Evolutionary conservation across 1,284 basidiomycete species (phyloP).

Genomic region (Ganoderma boninense): DNA sequence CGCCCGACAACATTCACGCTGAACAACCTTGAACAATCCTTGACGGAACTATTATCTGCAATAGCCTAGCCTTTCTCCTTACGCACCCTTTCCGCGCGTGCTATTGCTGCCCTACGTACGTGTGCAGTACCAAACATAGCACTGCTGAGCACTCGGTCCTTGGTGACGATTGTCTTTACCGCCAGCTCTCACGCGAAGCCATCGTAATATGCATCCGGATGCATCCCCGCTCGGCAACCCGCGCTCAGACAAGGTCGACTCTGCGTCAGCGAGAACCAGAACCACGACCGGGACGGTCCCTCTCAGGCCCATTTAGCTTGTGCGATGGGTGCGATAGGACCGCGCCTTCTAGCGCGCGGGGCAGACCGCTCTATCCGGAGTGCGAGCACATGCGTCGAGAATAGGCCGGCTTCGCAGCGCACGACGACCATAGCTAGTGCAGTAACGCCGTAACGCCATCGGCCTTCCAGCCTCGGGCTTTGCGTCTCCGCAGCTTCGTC

Average conservation of each 20-base stretch:
- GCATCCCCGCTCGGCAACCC: neutral
- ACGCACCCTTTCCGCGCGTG: neutral
- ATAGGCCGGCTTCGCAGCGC: neutral
- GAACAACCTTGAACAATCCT: no score
- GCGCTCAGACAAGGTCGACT: neutral
- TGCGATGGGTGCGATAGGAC: neutral
- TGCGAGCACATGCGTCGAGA: neutral
- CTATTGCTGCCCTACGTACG: neutral
- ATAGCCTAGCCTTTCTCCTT: neutral
- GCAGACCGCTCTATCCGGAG: neutral
- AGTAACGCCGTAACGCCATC: neutral
- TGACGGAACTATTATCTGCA: neutral
- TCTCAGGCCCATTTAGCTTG: neutral
- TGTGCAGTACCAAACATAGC: neutral
- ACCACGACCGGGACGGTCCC: neutral
- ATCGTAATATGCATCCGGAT: neutral
- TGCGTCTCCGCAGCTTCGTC: neutral
- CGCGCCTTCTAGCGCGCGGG: neutral
- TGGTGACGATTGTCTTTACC: neutral
- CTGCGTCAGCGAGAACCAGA: slow-evolving; percentile 4
- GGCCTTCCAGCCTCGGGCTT: neutral
- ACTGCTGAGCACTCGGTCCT: neutral
- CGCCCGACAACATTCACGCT: neutral
- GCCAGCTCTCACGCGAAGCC: neutral
- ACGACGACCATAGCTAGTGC: slow-evolving; percentile 2